Evolutionary conservation across 2,329 filamentous ascomycete species (phyloP).

Genomic region (Aspergillus chevalieri): DNA sequence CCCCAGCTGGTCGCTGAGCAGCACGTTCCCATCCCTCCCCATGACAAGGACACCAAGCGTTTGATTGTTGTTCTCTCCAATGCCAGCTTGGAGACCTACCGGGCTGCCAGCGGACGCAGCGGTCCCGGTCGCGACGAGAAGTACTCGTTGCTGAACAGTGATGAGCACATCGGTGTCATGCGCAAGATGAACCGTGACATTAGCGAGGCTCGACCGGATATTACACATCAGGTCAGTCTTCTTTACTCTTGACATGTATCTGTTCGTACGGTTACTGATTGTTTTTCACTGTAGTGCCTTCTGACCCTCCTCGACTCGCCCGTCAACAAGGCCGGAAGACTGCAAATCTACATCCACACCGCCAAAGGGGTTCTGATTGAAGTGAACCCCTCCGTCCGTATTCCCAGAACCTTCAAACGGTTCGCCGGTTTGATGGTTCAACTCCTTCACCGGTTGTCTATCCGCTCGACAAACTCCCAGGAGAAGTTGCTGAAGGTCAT

Average conservation of each 20-base stretch:
- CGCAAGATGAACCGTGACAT: conserved; percentile 99
- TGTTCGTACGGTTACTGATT: conserved; percentile 8
- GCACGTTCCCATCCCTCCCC: conserved; percentile 71
- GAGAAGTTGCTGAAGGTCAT: conserved; percentile 97
- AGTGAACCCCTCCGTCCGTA: conserved; percentile 95
- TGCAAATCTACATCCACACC: conserved; percentile 98
- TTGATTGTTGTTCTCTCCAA: conserved; percentile 95
- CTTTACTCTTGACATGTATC: conserved; percentile 3
- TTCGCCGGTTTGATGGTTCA: conserved; percentile 99
- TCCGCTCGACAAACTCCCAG: conserved; percentile 91
- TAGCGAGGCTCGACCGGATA: conserved; percentile 93
- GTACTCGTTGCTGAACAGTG: conserved; percentile 95
- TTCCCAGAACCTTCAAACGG: conserved; percentile 96
- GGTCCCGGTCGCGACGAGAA: conserved; percentile 75
- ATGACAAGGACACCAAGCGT: conserved; percentile 84
- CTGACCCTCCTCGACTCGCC: conserved; percentile 95
- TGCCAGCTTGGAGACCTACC: conserved; percentile 96
- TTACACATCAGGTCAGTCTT: conserved; percentile 84
- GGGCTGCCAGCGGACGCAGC: conserved; percentile 65
- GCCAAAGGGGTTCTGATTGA: conserved; percentile 96
- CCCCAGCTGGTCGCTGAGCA: conserved; percentile 93
- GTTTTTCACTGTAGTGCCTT: conserved; percentile 62
- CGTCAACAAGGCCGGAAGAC: conserved; percentile 94
- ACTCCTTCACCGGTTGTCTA: conserved; percentile 88
- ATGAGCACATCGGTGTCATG: conserved; percentile 98